phyloP scores from a whole-genome alignment of 2,329 filamentous ascomycete species.

The Chaetoscypha palmicola region DNA sequence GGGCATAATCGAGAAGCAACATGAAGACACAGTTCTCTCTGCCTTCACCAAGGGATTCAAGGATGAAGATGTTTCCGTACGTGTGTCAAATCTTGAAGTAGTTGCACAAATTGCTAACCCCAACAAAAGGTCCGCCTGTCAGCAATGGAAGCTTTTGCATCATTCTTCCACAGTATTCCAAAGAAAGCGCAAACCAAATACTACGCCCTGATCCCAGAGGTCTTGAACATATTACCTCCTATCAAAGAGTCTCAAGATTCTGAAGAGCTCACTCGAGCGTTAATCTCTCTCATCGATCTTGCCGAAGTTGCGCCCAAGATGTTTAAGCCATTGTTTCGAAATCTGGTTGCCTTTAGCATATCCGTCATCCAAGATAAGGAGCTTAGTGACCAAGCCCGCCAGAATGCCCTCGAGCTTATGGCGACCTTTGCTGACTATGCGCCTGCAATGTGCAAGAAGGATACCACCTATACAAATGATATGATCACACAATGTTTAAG shows the following conservation, averaged over 20 bases:
- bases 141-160: slow-evolving; percentile 93
- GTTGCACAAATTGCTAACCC: slow-evolving; percentile 2
- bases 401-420: slow-evolving; percentile 95
- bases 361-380: slow-evolving; percentile 96
- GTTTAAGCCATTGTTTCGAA: slow-evolving; percentile 93
- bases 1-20: slow-evolving; percentile 90
- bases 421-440: slow-evolving; percentile 95
- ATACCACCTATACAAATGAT: slow-evolving; percentile 81
- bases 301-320: slow-evolving; percentile 94
- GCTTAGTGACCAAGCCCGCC: slow-evolving; percentile 77
- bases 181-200: slow-evolving; percentile 90
- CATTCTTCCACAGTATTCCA: slow-evolving; percentile 85
- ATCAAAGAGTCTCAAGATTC: slow-evolving; percentile 89
- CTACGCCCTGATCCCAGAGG: slow-evolving; percentile 76
- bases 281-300: slow-evolving; percentile 86
- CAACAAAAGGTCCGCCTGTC: slow-evolving; percentile 69
- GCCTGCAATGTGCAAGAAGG: slow-evolving; percentile 90
- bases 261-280: slow-evolving; percentile 82
- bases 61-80: slow-evolving; percentile 76
- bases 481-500: slow-evolving; percentile 99
- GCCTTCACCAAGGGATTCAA: slow-evolving; percentile 91
- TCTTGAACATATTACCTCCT: slow-evolving; percentile 89
- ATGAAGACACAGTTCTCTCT: slow-evolving; percentile 80
- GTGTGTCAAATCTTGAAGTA: slow-evolving; percentile 28
- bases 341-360: slow-evolving; percentile 85